phyloP scores from a whole-genome alignment of 2,329 filamentous ascomycete genomes.

The Penicillium psychrosexuale region DNA sequence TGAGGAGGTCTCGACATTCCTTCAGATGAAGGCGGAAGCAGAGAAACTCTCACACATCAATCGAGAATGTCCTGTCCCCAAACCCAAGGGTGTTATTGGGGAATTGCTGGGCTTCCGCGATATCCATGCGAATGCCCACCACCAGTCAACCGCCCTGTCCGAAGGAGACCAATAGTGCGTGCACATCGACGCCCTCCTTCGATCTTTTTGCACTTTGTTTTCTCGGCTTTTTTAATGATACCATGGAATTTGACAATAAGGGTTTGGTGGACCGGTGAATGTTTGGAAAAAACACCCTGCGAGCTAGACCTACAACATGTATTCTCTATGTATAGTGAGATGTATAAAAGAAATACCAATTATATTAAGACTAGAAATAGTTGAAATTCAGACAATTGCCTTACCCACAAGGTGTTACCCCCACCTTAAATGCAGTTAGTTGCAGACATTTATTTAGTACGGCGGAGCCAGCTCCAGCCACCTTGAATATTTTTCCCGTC shows the following conservation, averaged over 20 bases:
- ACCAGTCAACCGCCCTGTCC: conserved; percentile 13
- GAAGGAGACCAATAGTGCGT: conserved; percentile 14
- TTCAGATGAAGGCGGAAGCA: conserved; percentile 43
- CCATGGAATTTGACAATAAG: conserved; percentile 20
- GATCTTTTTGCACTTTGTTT: conserved; percentile 1
- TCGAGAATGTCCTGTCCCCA: conserved; percentile 88
- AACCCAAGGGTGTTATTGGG: conserved; percentile 75
- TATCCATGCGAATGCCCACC: conserved; percentile 22
- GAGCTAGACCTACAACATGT: conserved; percentile 6
- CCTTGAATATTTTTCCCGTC: conserved; percentile 15
- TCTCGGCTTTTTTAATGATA: conserved; percentile 25
- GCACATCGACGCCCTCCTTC: not conserved
- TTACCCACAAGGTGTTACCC: not conserved
- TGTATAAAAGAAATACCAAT: conserved; percentile 16
- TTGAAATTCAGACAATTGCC: not conserved
- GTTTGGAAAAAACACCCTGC: conserved; percentile 5
- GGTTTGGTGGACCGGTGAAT: conserved; percentile 2
- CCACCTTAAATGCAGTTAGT: not conserved
- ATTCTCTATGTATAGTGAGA: conserved; percentile 15
- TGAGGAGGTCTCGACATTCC: conserved; percentile 46
- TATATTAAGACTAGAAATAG: not conserved
- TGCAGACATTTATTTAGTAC: not conserved
- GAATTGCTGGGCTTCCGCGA: conserved; percentile 68
- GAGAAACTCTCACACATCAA: conserved; percentile 44
- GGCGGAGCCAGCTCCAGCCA: conserved; percentile 19